Evolutionary conservation across 2,329 filamentous ascomycete genomes (phyloP).

Genomic region (Ophiostoma novo-ulmi): DNA sequence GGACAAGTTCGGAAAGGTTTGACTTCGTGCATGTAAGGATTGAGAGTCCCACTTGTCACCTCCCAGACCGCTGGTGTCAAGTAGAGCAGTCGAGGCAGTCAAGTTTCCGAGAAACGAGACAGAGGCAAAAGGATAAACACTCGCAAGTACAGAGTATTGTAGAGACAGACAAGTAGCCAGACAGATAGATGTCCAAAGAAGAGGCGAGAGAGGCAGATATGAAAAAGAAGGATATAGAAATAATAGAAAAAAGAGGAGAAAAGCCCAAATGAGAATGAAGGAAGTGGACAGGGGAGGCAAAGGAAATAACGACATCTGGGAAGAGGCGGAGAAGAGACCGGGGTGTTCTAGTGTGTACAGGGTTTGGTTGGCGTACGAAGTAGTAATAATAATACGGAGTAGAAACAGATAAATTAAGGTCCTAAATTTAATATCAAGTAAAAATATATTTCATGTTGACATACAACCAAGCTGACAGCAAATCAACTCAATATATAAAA

Average conservation of each 20-base stretch:
- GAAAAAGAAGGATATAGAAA: neutral
- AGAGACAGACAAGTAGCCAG: no score
- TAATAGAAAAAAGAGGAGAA: neutral
- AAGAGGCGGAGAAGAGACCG: conserved; percentile 13
- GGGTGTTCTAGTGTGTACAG: neutral
- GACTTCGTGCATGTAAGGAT: neutral
- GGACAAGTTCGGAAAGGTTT: conserved; percentile 12
- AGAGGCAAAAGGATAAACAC: neutral
- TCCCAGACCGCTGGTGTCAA: conserved; percentile 17
- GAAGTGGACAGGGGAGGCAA: neutral
- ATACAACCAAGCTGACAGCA: conserved; percentile 8
- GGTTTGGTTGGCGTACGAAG: neutral
- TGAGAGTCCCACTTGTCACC: conserved; percentile 14
- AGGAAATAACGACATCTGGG: conserved; percentile 10
- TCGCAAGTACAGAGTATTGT: no score
- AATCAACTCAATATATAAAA: neutral
- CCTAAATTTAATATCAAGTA: neutral
- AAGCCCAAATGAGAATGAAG: neutral
- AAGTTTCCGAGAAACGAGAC: neutral
- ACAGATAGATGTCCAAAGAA: neutral
- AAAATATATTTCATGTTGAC: neutral
- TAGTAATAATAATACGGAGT: neutral
- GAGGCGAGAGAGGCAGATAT: neutral
- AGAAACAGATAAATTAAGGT: no score
- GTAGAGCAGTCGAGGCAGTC: neutral